A percentile compares a stretch with the other conserved stretches of the same genome.
These are phyloP conservation scores for Ceratobasidium sp. DNA, from an alignment of 1,284 basidiomycete genomes.

Conservation along the genomic window DNA sequence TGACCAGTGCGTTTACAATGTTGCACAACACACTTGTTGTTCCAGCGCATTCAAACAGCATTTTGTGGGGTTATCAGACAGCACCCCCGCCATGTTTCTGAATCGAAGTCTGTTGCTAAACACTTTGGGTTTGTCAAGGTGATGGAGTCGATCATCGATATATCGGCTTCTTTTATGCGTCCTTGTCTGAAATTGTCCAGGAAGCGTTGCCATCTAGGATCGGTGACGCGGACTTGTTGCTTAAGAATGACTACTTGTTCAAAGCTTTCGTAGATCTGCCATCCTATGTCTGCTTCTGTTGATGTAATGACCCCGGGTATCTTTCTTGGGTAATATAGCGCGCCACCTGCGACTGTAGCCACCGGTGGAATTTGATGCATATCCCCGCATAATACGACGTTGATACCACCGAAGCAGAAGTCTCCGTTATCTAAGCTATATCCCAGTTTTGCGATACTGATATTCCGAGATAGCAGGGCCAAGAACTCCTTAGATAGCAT, in stretches of 20 bases:
- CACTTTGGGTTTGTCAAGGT: constrained; percentile 51
- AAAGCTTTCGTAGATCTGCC: constrained; percentile 59
- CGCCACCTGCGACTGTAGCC: too few relatives aligned
- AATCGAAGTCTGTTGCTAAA: too few relatives aligned
- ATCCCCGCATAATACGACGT: constrained; percentile 61
- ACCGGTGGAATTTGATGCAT: constrained; percentile 63
- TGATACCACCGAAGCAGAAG: constrained; percentile 59
- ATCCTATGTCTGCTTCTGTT: constrained; percentile 51
- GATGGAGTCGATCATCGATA: constrained; percentile 53
- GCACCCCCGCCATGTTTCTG: too few relatives aligned
- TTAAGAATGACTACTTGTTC: constrained; percentile 57
- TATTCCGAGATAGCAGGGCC: constrained; percentile 52
- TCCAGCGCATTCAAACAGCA: constrained; percentile 58
- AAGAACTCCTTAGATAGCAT: constrained; percentile 58
- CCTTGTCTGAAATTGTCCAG: constrained; percentile 55
- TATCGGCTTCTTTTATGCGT: constrained; percentile 53
- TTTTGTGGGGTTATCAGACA: constrained; percentile 59
- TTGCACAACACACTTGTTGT: constrained; percentile 52
- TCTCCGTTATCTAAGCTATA: background rate
- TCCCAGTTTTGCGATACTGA: constrained; percentile 51
- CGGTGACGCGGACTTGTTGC: constrained; percentile 59
- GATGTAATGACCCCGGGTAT: background rate
- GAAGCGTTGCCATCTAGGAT: constrained; percentile 58
- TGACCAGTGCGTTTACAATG: constrained; percentile 47
- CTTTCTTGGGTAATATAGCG: constrained; percentile 53